Conservation (phyloP, 768 basidiomycete species). For the Boletus rubroflammeus region DNA sequence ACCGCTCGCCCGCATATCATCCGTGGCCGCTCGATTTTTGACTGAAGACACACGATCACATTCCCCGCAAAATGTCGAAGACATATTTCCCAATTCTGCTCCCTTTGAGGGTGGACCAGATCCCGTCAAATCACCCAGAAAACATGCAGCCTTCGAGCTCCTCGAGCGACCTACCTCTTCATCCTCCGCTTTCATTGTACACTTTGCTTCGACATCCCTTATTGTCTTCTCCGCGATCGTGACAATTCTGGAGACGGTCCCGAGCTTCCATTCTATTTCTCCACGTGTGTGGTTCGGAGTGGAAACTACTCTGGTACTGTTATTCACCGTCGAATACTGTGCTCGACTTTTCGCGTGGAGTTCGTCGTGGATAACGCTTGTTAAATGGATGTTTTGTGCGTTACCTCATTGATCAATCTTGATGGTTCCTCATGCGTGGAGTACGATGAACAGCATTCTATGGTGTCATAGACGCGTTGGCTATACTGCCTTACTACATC, state of each 20-base stretch:
- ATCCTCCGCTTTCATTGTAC: constrained; percentile 68
- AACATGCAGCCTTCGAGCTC: constrained; percentile 61
- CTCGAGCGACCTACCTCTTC: constrained; percentile 82
- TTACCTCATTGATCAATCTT: neutral
- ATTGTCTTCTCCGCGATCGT: constrained; percentile 74
- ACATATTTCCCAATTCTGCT: constrained; percentile 37
- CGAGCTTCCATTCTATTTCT: constrained; percentile 65
- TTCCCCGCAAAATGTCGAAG: constrained; percentile 36
- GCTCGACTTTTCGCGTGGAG: constrained; percentile 75
- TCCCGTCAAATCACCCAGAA: constrained; percentile 45
- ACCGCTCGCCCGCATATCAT: constrained; percentile 25
- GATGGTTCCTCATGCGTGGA: neutral
- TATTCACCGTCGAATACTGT: constrained; percentile 86
- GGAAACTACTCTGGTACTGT: constrained; percentile 77
- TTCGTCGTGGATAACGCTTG: constrained; percentile 54
- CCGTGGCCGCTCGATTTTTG: constrained; percentile 36
- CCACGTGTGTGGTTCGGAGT: constrained; percentile 80
- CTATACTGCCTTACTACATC: constrained; percentile 86
- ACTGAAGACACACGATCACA: constrained; percentile 38
- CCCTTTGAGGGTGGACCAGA: constrained; percentile 34
- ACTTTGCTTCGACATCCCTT: constrained; percentile 64
- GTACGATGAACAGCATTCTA: constrained; percentile 57
- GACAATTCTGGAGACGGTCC: constrained; percentile 78
- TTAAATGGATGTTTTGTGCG: constrained; percentile 69
- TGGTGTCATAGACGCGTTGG: constrained; percentile 80